These are phyloP conservation scores for Ascochyta lentis DNA, from an alignment of 2,329 filamentous ascomycete species.

Conservation along the genomic window DNA sequence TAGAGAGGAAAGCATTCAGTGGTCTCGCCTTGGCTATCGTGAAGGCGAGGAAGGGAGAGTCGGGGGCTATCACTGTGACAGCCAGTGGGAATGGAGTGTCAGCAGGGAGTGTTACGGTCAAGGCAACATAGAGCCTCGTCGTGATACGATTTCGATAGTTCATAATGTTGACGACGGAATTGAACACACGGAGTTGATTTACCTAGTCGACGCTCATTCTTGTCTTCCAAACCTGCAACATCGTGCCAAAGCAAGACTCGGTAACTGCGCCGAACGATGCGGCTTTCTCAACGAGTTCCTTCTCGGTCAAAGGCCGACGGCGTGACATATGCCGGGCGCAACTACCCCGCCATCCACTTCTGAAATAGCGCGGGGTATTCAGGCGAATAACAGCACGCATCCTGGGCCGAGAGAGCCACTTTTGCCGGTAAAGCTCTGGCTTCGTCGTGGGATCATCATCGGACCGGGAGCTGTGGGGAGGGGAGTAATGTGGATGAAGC, in stretches of 20 bases:
- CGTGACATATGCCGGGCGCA: conserved; percentile 23
- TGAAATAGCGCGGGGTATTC: conserved; percentile 29
- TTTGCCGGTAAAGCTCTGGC: conserved; percentile 21
- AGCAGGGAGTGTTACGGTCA: background rate
- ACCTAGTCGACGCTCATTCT: background rate
- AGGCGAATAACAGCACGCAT: conserved; percentile 21
- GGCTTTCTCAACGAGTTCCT: conserved; percentile 17
- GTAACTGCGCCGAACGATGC: conserved; percentile 4
- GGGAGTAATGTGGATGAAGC: background rate
- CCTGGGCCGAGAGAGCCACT: conserved; percentile 9
- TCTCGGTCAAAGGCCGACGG: conserved; percentile 29
- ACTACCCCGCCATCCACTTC: conserved; percentile 29
- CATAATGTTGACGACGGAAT: background rate
- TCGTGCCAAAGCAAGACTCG: background rate
- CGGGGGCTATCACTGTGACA: background rate
- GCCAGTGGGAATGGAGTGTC: background rate
- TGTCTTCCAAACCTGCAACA: background rate
- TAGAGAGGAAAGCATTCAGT: conserved; percentile 34
- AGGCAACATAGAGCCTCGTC: background rate
- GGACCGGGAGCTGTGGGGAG: conserved; percentile 16
- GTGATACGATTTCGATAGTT: background rate
- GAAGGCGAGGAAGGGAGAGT: conserved; percentile 3
- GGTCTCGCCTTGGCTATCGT: conserved; percentile 37
- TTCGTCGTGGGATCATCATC: conserved; percentile 7
- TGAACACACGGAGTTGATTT: background rate